Conservation (phyloP, 371 early-diverging fungal genomes). For the Mucor saturninus region DNA sequence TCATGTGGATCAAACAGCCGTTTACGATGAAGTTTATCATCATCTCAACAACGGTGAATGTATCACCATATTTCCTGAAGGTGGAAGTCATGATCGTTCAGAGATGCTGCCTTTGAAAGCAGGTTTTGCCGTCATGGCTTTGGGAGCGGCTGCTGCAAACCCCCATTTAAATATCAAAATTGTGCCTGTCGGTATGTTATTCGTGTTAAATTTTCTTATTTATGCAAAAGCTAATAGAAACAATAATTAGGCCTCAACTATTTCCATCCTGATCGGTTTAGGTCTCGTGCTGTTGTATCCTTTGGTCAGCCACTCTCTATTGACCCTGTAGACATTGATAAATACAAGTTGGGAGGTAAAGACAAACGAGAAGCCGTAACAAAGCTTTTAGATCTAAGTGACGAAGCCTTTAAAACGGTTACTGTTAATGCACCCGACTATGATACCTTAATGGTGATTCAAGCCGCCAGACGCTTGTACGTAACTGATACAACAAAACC, state of each 20-base stretch:
- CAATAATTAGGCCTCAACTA: slow-evolving; percentile 77
- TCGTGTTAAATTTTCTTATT: too few species aligned
- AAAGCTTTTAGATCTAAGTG: slow-evolving; percentile 75
- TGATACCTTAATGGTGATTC: slow-evolving; percentile 91
- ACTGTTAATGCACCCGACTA: slow-evolving; percentile 94
- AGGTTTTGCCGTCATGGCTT: slow-evolving; percentile 90
- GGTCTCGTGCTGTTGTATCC: slow-evolving; percentile 95
- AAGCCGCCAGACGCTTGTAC: slow-evolving; percentile 92
- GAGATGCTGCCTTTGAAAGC: slow-evolving; percentile 90
- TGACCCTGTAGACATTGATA: slow-evolving; percentile 72
- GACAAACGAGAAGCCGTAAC: slow-evolving; percentile 83
- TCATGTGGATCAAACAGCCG: slow-evolving; percentile 85
- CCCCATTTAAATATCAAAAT: slow-evolving; percentile 85
- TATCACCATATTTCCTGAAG: slow-evolving; percentile 97
- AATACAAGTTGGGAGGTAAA: slow-evolving; percentile 82
- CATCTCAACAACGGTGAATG: slow-evolving; percentile 79
- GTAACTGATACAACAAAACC: slow-evolving; percentile 71
- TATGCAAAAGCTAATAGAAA: background rate
- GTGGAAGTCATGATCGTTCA: slow-evolving; percentile 95
- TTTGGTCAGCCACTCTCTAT: slow-evolving; percentile 91
- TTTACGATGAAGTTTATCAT: slow-evolving; percentile 83
- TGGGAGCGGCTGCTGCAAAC: slow-evolving; percentile 86
- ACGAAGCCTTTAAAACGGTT: slow-evolving; percentile 80
- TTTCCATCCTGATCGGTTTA: slow-evolving; percentile 95
- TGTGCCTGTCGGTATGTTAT: slow-evolving; percentile 76